Evolutionary conservation across 129 eudicot species (phyloP).

Genomic region (Saposhnikovia divaricata): DNA sequence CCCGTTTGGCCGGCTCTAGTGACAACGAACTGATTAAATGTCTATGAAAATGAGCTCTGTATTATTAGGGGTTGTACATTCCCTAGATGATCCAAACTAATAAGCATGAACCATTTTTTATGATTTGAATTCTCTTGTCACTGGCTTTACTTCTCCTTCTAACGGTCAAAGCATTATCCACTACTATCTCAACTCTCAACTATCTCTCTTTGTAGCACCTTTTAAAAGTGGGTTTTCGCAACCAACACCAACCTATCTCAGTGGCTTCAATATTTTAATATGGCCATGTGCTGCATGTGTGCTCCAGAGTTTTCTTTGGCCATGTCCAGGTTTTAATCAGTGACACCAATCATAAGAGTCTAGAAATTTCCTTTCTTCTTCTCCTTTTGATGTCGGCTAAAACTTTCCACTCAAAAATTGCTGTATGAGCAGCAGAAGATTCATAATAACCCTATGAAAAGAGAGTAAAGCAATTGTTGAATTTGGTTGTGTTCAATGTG

Average conservation of each 20-base stretch:
- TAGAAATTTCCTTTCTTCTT: background rate
- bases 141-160: background rate
- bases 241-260: background rate
- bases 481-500: background rate
- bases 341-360: background rate
- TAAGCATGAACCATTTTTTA: background rate
- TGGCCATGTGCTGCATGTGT: background rate
- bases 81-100: background rate
- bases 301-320: background rate
- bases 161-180: background rate
- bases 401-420: background rate
- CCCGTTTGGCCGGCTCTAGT: too few species aligned
- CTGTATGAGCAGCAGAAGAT: background rate
- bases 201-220: background rate
- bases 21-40: background rate
- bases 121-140: background rate
- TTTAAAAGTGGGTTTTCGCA: background rate
- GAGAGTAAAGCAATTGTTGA: background rate
- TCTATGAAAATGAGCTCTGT: background rate
- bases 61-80: background rate
- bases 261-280: background rate
- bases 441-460: background rate
- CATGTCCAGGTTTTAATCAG: too few species aligned
- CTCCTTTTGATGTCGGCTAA: background rate
- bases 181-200: background rate